Conservation (phyloP, 1,139 yeast genomes). For the Suhomyces maxii region DNA sequence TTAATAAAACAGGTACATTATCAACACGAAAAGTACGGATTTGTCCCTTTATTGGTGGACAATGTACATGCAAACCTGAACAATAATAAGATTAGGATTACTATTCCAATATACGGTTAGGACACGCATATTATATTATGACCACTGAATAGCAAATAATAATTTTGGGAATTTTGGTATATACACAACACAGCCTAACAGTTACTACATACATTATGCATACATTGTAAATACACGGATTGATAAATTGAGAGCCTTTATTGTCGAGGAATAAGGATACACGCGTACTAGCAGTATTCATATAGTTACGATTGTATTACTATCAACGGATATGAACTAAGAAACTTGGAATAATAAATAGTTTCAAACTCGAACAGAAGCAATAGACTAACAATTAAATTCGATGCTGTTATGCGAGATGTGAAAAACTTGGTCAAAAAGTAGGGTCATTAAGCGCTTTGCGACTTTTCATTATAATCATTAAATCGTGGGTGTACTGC, state of each 20-base stretch:
- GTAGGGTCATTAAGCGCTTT: slow-evolving; percentile 3
- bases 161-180: not conserved
- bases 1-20: not conserved
- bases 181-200: not conserved
- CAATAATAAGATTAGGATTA: not conserved
- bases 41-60: not conserved
- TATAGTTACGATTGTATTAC: not conserved
- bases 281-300: not conserved
- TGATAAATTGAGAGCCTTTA: not conserved
- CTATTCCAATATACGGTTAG: not conserved
- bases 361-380: not conserved
- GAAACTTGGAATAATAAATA: not conserved
- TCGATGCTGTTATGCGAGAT: not conserved
- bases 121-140: not conserved
- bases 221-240: not conserved
- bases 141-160: not conserved
- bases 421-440: not conserved
- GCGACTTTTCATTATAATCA: slow-evolving; percentile 8
- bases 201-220: not conserved
- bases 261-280: not conserved
- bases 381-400: not conserved
- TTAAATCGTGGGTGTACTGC: slow-evolving; percentile 1
- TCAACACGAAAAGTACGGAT: not conserved
- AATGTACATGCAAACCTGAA: not conserved
- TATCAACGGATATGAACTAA: not conserved